Evolutionary conservation across 1,284 basidiomycete species (phyloP), one percentile per base, ranked within the genome.

Genomic region (Malassezia equina): DNA sequence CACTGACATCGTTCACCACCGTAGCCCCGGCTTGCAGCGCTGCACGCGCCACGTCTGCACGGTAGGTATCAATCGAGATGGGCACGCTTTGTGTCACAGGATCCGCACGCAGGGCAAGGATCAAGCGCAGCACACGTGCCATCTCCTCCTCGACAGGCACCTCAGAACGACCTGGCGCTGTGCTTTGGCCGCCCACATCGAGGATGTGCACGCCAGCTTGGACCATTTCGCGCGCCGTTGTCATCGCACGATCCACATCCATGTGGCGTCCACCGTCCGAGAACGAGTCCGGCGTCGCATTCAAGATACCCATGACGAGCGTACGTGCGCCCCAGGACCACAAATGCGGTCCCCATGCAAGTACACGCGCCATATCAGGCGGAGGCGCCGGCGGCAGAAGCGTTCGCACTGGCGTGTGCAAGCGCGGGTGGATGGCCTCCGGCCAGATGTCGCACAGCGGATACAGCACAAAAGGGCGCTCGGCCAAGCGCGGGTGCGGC

Each of bases 221-320:
- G 2, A 63, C 62, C 70, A 74, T 73, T 0, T 25, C 24, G 15
- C 29, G 33, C 5, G 58, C 61, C 13, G 63, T 53, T 7, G 63
- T 55, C 4, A 66, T 51, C 5, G 63, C 60, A 3, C 78, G 61
- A 1, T 65, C 66, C 13, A 64, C 52, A 1, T 62, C 55, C 58
- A 0, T 77, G 78, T 87, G 78, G 36, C 77, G 75, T 1, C 84
- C 81, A 6, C 90, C 90, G 63, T 96, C 90, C 0, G 91, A 96
- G 77, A 98, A 98, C 0, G 90, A 95, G 76, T 99, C 91, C 1
- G 94, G 94, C 0, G 94, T 98, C 3, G 83, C 81, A 71, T 98
- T 96, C 62, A 98, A 81, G 4, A 90, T 95, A 0, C 86, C 86
- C 94, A 98, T 98, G 56, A 96, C 75, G 55, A 81, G 80, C 1